Conservation (phyloP, 2,329 filamentous ascomycete genomes). For the Nakataea oryzae region DNA sequence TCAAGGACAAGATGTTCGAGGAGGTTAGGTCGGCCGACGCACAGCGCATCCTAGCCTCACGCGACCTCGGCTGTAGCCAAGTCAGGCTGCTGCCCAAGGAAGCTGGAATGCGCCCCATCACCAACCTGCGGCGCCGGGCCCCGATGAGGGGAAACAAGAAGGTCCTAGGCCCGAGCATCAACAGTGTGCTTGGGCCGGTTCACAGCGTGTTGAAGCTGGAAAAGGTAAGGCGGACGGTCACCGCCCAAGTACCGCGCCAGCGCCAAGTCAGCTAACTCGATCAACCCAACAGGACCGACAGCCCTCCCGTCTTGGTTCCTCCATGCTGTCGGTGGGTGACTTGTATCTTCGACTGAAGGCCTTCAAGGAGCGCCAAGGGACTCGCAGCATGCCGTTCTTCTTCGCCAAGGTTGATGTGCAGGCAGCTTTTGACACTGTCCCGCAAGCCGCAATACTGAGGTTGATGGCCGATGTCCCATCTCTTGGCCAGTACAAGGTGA, state of each 20-base stretch:
- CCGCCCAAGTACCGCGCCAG: too few relatives aligned
- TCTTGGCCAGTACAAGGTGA: slow-evolving; percentile 56
- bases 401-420: slow-evolving; percentile 91
- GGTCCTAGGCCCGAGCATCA: slow-evolving; percentile 54
- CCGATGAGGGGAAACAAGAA: slow-evolving; percentile 38
- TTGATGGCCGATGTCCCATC: slow-evolving; percentile 50
- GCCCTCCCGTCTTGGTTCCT: slow-evolving; percentile 58
- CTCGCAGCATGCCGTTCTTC: slow-evolving; percentile 43
- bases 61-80: slow-evolving; percentile 65
- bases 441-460: slow-evolving; percentile 61
- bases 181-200: slow-evolving; percentile 52
- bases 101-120: slow-evolving; percentile 68
- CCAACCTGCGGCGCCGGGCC: slow-evolving; percentile 65
- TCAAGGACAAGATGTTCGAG: slow-evolving; percentile 70
- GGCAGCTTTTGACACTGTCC: slow-evolving; percentile 91
- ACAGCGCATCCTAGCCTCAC: slow-evolving; percentile 44
- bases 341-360: slow-evolving; percentile 62
- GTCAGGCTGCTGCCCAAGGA: slow-evolving; percentile 77
- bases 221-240: slow-evolving; percentile 38
- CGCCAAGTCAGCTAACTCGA: neutral
- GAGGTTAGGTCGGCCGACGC: slow-evolving; percentile 54
- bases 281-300: slow-evolving; percentile 28
- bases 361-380: slow-evolving; percentile 49
- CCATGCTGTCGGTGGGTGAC: slow-evolving; percentile 72
- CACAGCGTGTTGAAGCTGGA: slow-evolving; percentile 72